Evolutionary conservation across 306 rosid species (phyloP), one percentile per base, ranked within the genome.

Genomic region (Argentina anserina): DNA sequence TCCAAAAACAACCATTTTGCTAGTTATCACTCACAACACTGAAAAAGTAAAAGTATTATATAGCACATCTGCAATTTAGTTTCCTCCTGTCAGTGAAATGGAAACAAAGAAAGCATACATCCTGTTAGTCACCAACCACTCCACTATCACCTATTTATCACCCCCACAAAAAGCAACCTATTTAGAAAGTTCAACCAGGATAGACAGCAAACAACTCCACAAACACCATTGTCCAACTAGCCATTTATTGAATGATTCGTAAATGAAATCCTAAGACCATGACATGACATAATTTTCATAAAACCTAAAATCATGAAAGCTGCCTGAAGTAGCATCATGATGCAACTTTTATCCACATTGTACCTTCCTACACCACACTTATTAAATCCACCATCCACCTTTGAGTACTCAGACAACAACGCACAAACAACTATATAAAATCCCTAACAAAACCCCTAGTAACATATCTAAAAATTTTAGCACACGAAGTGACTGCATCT

Each of bases 401-500:
- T 39, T 21, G 13, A 64, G 43, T 64, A 37, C 46, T 14, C 47
- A 23, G 18, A 39, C 31, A 37, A 23, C 33, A 39, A 65, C 21
- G 17, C 6, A 26, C 9, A 26, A 66, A 41, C 58, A 45, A 45
- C 34, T 13, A 17, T 43, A 33, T 11, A 10, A 72, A 64, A 59
- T 4, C 69, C 47, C 47, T 18, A 63, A 39, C 42, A 81, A 63
- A 58, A 13, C 36, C 65, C 69, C 47, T 82, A 72, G 66, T 67
- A 17, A 52, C 36, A 71, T 70, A 70, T 39, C 66, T 80, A 74
- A 65, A 69, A 84, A 64, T 45, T 72, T 80, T 75, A 65, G 62
- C 86, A 74, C 47, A 50, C 43, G 39, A 47, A 73, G 80, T 82
- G 79, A 80, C 82, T 69, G 67, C 69, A 76, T 77, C 59, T 67